Evolutionary conservation across 306 rosid species (phyloP), one percentile per base, ranked within the genome.

Genomic region (Heteromeles arbutifolia): DNA sequence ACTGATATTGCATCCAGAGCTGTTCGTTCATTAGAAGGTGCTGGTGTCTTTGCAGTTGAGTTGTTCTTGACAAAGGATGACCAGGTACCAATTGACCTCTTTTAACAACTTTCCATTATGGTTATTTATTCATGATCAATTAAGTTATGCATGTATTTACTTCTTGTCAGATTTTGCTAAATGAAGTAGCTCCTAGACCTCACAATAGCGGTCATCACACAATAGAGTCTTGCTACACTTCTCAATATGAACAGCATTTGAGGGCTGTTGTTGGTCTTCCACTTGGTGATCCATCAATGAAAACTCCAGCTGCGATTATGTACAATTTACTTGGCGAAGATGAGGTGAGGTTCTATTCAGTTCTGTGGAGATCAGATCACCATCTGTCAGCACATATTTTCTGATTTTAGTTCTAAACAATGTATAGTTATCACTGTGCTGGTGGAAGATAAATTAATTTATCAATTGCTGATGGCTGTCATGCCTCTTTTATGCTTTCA

Each of bases 121-220:
- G 14, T 77, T 50, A 50, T 15, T 48, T 74, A 29, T 52, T 58
- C 2, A 12, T 34, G 78, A 29, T 18, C 1, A 19, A 22, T 19
- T 74, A 11, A 73, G 72, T 72, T 25, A 56, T 56, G 39, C 61
- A 28, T 52, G 14, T 65, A 25, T 29, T 41, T 5, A 11, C 53
- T 73, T 75, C 71, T 80, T 66, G 71, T 71, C 90, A 95, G 97
- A 92, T 95, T 87, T 81, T 95, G 78, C 78, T 95, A 65, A 92
- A 95, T 85, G 99, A 95, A 89, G 97, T 95, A 41, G 99, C 97
- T 9, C 97, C 93, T 76, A 89, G 97, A 78, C 97, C 97, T 78
- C 99, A 95, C 80, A 95, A 92, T 78, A 95, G 97, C n/a, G 97
- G 99, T 63, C 98, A 94, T 84, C 96, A 94, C 77, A 94, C 97